Percentiles rank a stretch among this genome's conserved stretches.
These are phyloP conservation scores for Suhomyces emberorum DNA, from an alignment of 805 yeast species.

Conservation along the genomic window DNA sequence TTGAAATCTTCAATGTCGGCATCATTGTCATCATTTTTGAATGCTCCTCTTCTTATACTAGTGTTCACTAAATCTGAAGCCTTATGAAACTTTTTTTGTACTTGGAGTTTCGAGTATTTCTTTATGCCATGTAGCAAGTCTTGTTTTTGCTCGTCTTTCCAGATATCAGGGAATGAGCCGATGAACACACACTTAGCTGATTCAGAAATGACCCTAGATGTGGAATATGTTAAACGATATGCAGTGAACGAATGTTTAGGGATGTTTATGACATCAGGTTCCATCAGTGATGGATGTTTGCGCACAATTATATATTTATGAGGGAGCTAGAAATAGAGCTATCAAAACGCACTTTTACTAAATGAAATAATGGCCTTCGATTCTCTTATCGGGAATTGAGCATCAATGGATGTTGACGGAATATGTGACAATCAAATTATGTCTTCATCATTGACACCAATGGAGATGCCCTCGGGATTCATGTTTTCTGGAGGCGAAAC, in stretches of 20 bases:
- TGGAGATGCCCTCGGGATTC: conserved; percentile 46
- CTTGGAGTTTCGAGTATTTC: conserved; percentile 8
- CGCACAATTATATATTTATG: no score
- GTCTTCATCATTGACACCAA: conserved; percentile 40
- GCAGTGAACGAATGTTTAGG: conserved; percentile 62
- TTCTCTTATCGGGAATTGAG: no score
- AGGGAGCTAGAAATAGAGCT: no score
- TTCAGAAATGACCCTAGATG: conserved; percentile 45
- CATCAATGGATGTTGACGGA: no score
- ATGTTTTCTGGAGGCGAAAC: conserved; percentile 80
- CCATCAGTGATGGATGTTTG: no score
- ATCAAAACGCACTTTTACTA: no score
- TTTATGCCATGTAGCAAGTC: conserved; percentile 17
- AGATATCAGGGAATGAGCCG: conserved; percentile 57
- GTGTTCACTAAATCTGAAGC: conserved; percentile 7
- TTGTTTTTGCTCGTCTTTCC: conserved; percentile 40
- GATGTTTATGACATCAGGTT: conserved; percentile 21
- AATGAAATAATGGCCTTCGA: no score
- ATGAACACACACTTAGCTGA: conserved; percentile 47
- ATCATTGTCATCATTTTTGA: conserved; percentile 1
- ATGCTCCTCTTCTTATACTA: conserved; percentile 5
- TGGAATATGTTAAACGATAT: conserved; percentile 52
- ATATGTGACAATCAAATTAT: no score
- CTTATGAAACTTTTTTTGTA: conserved; percentile 7
- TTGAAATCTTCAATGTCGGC: conserved; percentile 5